Evolutionary conservation across 768 basidiomycete species (phyloP).

Genomic region (Russula virescens): DNA sequence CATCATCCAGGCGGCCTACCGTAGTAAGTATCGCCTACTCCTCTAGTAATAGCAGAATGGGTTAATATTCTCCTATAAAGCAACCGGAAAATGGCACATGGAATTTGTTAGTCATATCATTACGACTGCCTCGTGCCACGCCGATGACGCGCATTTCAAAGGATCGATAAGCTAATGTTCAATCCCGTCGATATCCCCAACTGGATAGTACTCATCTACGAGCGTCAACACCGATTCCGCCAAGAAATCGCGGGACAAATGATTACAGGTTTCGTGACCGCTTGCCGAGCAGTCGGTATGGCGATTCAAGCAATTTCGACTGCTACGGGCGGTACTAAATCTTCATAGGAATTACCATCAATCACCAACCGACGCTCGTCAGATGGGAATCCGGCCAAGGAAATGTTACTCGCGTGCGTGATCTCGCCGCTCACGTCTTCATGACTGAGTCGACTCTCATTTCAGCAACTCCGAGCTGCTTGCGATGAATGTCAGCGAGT

Average conservation of each 20-base stretch:
- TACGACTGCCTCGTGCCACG: background rate
- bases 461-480: conserved; percentile 43
- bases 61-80: conserved; percentile 31
- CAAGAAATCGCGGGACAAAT: conserved; percentile 43
- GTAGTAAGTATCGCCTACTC: conserved; percentile 41
- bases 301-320: background rate
- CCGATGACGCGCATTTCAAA: conserved; percentile 25
- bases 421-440: background rate
- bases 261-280: conserved; percentile 44
- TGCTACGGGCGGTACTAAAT: background rate
- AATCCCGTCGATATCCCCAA: conserved; percentile 44
- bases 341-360: conserved; percentile 52
- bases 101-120: conserved; percentile 56
- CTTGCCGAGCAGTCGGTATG: conserved; percentile 56
- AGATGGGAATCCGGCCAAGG: conserved; percentile 55
- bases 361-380: conserved; percentile 39
- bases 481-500: conserved; percentile 43
- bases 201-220: conserved; percentile 66
- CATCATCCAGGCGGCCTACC: conserved; percentile 45
- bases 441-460: background rate
- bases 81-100: conserved; percentile 59
- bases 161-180: conserved; percentile 69
- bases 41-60: background rate
- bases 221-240: conserved; percentile 50
- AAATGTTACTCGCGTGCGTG: conserved; percentile 32